Base-by-base conservation (phyloP, 2,329 filamentous ascomycete species). In the Cladosporium sp. region DNA sequence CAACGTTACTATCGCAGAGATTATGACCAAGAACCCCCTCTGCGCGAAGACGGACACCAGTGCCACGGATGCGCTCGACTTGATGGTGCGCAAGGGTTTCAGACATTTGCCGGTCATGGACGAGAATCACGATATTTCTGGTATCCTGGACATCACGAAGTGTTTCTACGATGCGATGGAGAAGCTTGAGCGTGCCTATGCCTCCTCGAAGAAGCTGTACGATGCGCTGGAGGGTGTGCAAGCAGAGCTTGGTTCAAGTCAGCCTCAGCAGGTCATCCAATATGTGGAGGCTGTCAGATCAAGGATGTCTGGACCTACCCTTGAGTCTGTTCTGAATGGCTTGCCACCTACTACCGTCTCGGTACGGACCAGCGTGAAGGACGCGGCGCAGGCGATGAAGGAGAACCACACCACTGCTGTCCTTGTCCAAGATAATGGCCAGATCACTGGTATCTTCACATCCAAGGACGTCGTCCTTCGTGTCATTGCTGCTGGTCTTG, bases 91-190 rank as follows among this genome's bases (percentile, higher is more conserved):
- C 61, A 97, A 97, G 74, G 93, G 93, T 15, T 98, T 98, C 77
- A 84, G 93, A 60, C 93, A 98, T 75, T 72, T 98, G 65, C 93
- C 93, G 3, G 93, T 98, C 58, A 98, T 98, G 93, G 93, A 98
- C 71, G 93, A 98, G 76, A 97, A 98, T 70, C 93, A 98, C 72
- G 92, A 98, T 66, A 98, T 98, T 55, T 95, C 91, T 7, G 93
- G 93, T 75, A 91, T 98, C 59, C 76, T 98, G 49, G 93, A 98
- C 70, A 98, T 98, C 62, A 98, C 93, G 51, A 98, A 97, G 73
- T 98, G 93, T 73, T 98, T 98, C 72, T 98, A 98, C 72, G 93
- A 98, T 72, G 93, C 93, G 38, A 98, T 98, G 93, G 93, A 98
- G 77, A 98, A 98, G 77, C 76, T 98, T 53, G 93, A 98, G 76